Percentiles rank a stretch among this genome's conserved stretches.
These are phyloP conservation scores for Pelargonium citronellum DNA, from an alignment of 441 rosid species.

Conservation along the genomic window DNA sequence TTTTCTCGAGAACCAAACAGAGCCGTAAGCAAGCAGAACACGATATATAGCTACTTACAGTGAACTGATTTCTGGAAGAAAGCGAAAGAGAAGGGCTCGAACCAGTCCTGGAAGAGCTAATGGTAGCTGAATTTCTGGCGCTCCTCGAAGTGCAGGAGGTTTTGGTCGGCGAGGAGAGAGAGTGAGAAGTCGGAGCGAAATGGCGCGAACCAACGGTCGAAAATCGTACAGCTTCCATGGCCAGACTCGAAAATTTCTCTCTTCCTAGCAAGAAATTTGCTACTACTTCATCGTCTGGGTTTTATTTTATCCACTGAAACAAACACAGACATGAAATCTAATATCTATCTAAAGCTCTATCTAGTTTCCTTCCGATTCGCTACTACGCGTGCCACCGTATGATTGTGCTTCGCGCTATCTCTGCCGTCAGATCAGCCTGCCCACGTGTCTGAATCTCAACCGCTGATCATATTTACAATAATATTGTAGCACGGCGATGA, in stretches of 20 bases:
- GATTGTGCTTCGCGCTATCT: not conserved
- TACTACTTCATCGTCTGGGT: not conserved
- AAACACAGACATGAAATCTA: not conserved
- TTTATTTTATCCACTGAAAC: slow-evolving; percentile 8
- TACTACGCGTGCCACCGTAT: not conserved
- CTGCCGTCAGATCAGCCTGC: not conserved
- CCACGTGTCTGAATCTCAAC: not conserved
- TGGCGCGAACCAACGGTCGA: slow-evolving; percentile 46
- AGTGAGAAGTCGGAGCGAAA: slow-evolving; percentile 27
- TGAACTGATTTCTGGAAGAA: slow-evolving; percentile 42
- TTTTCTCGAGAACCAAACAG: slow-evolving; percentile 7
- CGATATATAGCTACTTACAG: slow-evolving; percentile 34
- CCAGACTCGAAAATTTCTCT: not conserved
- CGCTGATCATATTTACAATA: not conserved
- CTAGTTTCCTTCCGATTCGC: not conserved
- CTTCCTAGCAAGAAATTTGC: not conserved
- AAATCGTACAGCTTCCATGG: slow-evolving; percentile 52
- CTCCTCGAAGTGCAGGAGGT: slow-evolving; percentile 21
- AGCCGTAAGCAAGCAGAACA: not conserved
- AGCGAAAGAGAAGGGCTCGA: slow-evolving; percentile 37
- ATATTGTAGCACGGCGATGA: no score
- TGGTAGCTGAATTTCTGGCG: slow-evolving; percentile 21
- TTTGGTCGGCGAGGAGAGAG: slow-evolving; percentile 21
- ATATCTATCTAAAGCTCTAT: slow-evolving; percentile 6
- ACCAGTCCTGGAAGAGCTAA: slow-evolving; percentile 39